Percentiles rank a stretch among this genome's conserved stretches.
phyloP scores from a whole-genome alignment of 257 asterid species.

The Plectranthus barbatus region DNA sequence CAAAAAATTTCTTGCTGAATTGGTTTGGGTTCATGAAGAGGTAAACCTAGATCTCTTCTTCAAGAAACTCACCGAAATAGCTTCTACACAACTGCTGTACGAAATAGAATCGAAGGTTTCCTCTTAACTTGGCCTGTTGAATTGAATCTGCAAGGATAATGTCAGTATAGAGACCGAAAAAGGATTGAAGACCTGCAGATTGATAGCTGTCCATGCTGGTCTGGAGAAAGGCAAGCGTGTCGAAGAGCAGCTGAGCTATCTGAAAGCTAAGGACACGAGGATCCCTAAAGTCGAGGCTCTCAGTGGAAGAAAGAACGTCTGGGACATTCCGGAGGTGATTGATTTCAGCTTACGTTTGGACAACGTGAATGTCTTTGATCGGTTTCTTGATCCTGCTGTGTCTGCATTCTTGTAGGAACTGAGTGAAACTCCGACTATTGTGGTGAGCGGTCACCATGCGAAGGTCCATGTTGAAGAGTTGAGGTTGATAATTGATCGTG shows the following conservation, averaged over 20 bases:
- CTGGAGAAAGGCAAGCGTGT: slow-evolving; percentile 57
- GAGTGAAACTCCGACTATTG: slow-evolving; percentile 39
- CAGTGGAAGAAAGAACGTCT: slow-evolving; percentile 73
- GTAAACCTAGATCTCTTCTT: slow-evolving; percentile 16
- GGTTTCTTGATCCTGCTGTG: background rate
- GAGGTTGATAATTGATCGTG: slow-evolving; percentile 66
- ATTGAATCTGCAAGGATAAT: slow-evolving; percentile 37
- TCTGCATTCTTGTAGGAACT: slow-evolving; percentile 36
- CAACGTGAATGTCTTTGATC: background rate
- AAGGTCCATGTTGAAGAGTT: slow-evolving; percentile 56
- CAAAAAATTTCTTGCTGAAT: slow-evolving; percentile 75
- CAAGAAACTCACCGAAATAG: background rate
- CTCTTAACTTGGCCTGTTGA: background rate
- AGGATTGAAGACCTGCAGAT: slow-evolving; percentile 53
- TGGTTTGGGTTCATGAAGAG: slow-evolving; percentile 96
- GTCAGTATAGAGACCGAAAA: slow-evolving; percentile 59
- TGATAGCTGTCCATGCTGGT: slow-evolving; percentile 90
- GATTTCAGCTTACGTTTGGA: background rate
- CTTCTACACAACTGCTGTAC: background rate
- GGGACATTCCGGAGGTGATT: slow-evolving; percentile 81
- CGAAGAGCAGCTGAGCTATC: slow-evolving; percentile 48
- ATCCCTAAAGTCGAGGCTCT: slow-evolving; percentile 76
- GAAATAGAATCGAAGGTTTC: background rate
- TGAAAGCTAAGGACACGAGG: slow-evolving; percentile 76
- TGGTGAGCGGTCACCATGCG: slow-evolving; percentile 82